Evolutionary conservation across 2,329 filamentous ascomycete species (phyloP).

Genomic region (Ophiocordyceps camponoti-saundersi): DNA sequence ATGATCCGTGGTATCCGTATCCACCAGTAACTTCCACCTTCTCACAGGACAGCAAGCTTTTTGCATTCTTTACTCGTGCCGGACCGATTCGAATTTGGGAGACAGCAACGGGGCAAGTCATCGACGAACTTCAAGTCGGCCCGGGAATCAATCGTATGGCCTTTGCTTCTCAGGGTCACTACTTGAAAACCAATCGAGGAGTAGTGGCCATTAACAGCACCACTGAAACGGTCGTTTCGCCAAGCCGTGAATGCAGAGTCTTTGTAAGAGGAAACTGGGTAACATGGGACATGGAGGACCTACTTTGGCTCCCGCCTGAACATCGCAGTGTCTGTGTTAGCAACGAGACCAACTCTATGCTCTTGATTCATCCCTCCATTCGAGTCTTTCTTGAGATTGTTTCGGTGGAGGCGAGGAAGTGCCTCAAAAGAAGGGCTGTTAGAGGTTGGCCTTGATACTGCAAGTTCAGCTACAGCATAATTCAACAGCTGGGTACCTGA

Average conservation of each 20-base stretch:
- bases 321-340: too few species aligned
- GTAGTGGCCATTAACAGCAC: neutral
- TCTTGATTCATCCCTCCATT: too few species aligned
- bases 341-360: too few species aligned
- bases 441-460: too few species aligned
- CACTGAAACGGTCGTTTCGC: neutral
- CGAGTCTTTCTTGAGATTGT: too few species aligned
- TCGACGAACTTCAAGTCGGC: neutral
- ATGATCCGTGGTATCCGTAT: neutral
- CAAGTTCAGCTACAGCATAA: too few species aligned
- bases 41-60: neutral
- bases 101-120: neutral
- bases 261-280: neutral
- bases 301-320: too few species aligned
- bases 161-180: neutral
- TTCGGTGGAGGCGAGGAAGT: too few species aligned
- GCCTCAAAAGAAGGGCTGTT: too few species aligned
- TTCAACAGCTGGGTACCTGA: too few species aligned
- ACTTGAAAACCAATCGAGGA: neutral
- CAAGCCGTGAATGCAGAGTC: neutral
- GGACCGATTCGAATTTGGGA: neutral
- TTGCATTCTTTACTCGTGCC: neutral
- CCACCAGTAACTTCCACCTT: neutral
- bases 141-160: neutral
- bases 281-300: neutral